phyloP scores from a whole-genome alignment of 768 basidiomycete species.

The Serendipita indica region DNA sequence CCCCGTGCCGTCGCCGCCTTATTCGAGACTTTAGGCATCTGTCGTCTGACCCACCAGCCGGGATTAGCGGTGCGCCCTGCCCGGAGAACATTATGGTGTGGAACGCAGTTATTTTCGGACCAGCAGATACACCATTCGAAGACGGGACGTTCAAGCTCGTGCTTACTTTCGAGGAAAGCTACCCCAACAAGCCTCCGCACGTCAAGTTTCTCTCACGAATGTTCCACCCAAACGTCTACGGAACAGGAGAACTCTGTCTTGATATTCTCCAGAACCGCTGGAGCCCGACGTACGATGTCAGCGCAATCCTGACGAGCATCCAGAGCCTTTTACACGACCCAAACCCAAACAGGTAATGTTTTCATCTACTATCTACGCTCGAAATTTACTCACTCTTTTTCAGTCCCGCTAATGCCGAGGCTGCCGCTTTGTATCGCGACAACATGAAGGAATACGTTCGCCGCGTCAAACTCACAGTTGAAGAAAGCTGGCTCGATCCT shows the following conservation, averaged over 20 bases:
- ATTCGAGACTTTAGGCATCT: conserved; percentile 97
- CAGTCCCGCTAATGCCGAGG: conserved; percentile 96
- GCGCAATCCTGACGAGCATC: conserved; percentile 92
- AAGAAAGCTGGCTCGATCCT: conserved; percentile 85
- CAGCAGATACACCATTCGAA: conserved; percentile 99
- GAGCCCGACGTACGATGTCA: conserved; percentile 98
- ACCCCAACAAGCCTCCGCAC: conserved; percentile 95
- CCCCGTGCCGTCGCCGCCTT: conserved; percentile 84
- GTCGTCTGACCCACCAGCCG: conserved; percentile 86
- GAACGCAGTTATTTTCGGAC: conserved; percentile 99
- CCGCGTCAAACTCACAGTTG: conserved; percentile 82
- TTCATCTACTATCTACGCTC: background rate
- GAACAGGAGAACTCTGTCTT: conserved; percentile 93
- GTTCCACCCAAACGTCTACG: conserved; percentile 99
- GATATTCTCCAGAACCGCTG: conserved; percentile 98
- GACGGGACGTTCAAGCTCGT: conserved; percentile 97
- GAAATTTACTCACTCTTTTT: background rate
- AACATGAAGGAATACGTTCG: conserved; percentile 98
- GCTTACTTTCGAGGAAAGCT: conserved; percentile 91
- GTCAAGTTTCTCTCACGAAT: conserved; percentile 95
- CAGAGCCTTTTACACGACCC: conserved; percentile 94
- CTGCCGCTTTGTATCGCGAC: conserved; percentile 89
- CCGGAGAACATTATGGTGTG: conserved; percentile 99
- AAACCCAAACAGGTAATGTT: conserved; percentile 61
- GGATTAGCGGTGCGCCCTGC: conserved; percentile 93